Evolutionary conservation across 2,329 filamentous ascomycete species (phyloP).

Genomic region (Pyrenophora seminiperda): DNA sequence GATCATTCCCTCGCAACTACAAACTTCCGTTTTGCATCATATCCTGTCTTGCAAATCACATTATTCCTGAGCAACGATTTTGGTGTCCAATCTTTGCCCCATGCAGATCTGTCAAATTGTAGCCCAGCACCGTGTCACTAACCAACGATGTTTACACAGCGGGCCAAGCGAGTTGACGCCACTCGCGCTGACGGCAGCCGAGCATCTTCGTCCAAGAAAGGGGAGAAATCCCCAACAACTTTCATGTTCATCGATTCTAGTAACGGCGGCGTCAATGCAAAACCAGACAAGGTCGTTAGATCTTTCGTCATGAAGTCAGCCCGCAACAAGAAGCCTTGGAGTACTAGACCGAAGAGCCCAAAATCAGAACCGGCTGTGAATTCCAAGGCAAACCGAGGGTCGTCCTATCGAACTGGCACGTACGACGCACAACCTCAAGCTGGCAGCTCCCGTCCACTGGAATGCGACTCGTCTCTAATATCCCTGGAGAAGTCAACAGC

Average conservation of each 20-base stretch:
- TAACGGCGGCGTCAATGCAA: slow-evolving; percentile 35
- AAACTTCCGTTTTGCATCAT: slow-evolving; percentile 17
- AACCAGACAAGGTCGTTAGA: slow-evolving; percentile 39
- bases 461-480: slow-evolving; percentile 4
- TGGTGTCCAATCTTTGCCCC: not conserved
- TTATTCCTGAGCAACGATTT: slow-evolving; percentile 1
- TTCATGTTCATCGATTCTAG: slow-evolving; percentile 47
- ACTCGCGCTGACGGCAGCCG: slow-evolving; percentile 9
- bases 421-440: slow-evolving; percentile 2
- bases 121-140: slow-evolving; percentile 9
- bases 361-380: slow-evolving; percentile 14
- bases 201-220: not conserved
- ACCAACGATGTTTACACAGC: slow-evolving; percentile 20
- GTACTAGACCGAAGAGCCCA: slow-evolving; percentile 35
- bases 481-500: slow-evolving; percentile 16
- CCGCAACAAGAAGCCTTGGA: slow-evolving; percentile 40
- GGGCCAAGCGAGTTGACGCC: slow-evolving; percentile 6
- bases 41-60: slow-evolving; percentile 6
- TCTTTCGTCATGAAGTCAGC: slow-evolving; percentile 48
- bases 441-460: not conserved
- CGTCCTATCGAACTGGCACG: slow-evolving; percentile 5
- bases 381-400: not conserved
- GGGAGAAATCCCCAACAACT: slow-evolving; percentile 24
- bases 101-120: slow-evolving; percentile 10
- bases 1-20: slow-evolving; percentile 20